Conservation (phyloP, 2,329 filamentous ascomycete species). For the Trichoderma lentiforme region DNA sequence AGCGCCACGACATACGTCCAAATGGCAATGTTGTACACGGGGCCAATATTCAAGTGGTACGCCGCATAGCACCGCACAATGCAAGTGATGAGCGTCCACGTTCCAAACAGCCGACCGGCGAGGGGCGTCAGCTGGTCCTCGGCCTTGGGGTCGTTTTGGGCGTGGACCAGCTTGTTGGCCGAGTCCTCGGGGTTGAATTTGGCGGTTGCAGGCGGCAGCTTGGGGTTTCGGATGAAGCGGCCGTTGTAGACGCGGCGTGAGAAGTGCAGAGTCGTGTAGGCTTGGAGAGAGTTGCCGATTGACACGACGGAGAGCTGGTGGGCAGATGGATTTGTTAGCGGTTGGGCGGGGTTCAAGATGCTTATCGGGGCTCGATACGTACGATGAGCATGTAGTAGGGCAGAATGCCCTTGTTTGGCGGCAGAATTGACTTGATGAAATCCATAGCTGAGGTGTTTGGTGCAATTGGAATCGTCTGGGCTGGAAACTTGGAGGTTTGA, state of each 20-base stretch:
- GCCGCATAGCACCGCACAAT: slow-evolving; percentile 79
- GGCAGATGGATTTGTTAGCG: neutral
- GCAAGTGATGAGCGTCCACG: slow-evolving; percentile 78
- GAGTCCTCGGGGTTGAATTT: slow-evolving; percentile 51
- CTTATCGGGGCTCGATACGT: slow-evolving; percentile 25
- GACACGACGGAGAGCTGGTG: slow-evolving; percentile 75
- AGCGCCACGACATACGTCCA: slow-evolving; percentile 80
- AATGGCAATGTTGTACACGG: slow-evolving; percentile 74
- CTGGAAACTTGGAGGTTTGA: neutral
- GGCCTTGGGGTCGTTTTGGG: slow-evolving; percentile 43
- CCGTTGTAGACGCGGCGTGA: slow-evolving; percentile 84
- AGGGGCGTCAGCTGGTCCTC: slow-evolving; percentile 68
- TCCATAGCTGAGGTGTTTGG: slow-evolving; percentile 39
- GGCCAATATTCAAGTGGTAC: slow-evolving; percentile 70
- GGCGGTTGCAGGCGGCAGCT: slow-evolving; percentile 40
- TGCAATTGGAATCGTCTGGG: neutral
- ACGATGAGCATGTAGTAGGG: slow-evolving; percentile 60
- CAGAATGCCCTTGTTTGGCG: slow-evolving; percentile 50
- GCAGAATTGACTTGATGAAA: slow-evolving; percentile 42
- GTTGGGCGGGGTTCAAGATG: neutral
- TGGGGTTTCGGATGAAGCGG: slow-evolving; percentile 51
- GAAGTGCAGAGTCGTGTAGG: slow-evolving; percentile 75
- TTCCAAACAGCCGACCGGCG: slow-evolving; percentile 76
- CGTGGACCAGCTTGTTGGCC: slow-evolving; percentile 48
- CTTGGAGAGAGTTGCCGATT: slow-evolving; percentile 79